Evolutionary conservation across 495 filamentous ascomycete genomes (phyloP).

Genomic region (Aspergillus haitiensis): DNA sequence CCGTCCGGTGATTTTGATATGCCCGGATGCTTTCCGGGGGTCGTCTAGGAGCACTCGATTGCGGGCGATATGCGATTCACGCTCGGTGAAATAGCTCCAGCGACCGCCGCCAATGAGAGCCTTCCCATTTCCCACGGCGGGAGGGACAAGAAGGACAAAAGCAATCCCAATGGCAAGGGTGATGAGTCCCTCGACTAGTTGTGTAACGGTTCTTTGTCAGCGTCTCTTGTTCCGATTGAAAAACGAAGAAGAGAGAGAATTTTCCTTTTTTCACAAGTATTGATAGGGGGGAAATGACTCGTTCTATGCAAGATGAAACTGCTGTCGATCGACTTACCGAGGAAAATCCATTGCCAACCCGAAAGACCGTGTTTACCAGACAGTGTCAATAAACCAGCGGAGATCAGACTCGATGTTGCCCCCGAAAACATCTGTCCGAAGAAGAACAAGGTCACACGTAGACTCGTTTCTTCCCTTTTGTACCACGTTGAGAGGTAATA

Average conservation of each 20-base stretch:
- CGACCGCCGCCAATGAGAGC: constrained; percentile 44
- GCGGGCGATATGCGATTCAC: constrained; percentile 45
- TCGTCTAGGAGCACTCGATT: constrained; percentile 47
- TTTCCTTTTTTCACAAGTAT: too few relatives aligned
- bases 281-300: too few relatives aligned
- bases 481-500: constrained; percentile 63
- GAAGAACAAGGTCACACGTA: constrained; percentile 56
- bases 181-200: constrained; percentile 50
- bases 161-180: constrained; percentile 52
- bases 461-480: constrained; percentile 55
- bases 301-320: too few relatives aligned
- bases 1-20: constrained; percentile 41
- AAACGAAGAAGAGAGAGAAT: too few relatives aligned
- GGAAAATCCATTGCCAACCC: constrained; percentile 66
- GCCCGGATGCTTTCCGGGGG: constrained; percentile 40
- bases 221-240: too few relatives aligned
- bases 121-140: constrained; percentile 38
- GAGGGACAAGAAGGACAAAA: constrained; percentile 52
- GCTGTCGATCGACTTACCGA: constrained; percentile 32
- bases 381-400: constrained; percentile 52
- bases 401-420: constrained; percentile 54
- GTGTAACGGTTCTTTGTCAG: not conserved
- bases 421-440: constrained; percentile 55
- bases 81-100: constrained; percentile 46
- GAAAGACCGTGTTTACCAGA: constrained; percentile 47